phyloP scores from a whole-genome alignment of 345 rosid species.

The Leavenworthia alabamica region DNA sequence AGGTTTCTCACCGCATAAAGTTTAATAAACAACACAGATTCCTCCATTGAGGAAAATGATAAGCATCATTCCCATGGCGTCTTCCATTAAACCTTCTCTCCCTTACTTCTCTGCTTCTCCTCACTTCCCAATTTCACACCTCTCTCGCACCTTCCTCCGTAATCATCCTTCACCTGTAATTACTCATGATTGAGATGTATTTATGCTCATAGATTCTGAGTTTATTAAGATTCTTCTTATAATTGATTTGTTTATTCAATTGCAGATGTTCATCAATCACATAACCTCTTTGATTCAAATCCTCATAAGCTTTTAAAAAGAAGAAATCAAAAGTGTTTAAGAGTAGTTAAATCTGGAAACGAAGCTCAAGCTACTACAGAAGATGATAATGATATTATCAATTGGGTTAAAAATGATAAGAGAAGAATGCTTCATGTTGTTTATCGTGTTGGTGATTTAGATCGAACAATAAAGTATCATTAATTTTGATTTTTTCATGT shows the following conservation, averaged over 20 bases:
- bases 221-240: too few species aligned
- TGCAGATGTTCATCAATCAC: conserved; percentile 58
- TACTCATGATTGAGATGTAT: too few species aligned
- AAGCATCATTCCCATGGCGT: conserved; percentile 70
- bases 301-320: conserved; percentile 44
- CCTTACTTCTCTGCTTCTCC: conserved; percentile 40
- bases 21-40: neutral
- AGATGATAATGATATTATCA: conserved; percentile 48
- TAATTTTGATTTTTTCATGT: too few species aligned
- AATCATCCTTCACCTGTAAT: neutral
- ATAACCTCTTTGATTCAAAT: conserved; percentile 39
- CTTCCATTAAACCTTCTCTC: conserved; percentile 69
- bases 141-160: conserved; percentile 49
- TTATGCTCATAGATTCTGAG: too few species aligned
- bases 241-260: neutral
- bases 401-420: conserved; percentile 66
- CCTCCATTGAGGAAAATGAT: conserved; percentile 33
- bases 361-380: conserved; percentile 62
- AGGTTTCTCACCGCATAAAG: neutral
- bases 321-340: conserved; percentile 34
- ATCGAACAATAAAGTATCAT: conserved; percentile 80
- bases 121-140: conserved; percentile 31
- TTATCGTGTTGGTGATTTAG: conserved; percentile 96
- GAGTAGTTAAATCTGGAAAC: conserved; percentile 52
- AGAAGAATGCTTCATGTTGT: conserved; percentile 94